phyloP scores from a whole-genome alignment of 495 filamentous ascomycete genomes.

The Penicillium mononematosum region DNA sequence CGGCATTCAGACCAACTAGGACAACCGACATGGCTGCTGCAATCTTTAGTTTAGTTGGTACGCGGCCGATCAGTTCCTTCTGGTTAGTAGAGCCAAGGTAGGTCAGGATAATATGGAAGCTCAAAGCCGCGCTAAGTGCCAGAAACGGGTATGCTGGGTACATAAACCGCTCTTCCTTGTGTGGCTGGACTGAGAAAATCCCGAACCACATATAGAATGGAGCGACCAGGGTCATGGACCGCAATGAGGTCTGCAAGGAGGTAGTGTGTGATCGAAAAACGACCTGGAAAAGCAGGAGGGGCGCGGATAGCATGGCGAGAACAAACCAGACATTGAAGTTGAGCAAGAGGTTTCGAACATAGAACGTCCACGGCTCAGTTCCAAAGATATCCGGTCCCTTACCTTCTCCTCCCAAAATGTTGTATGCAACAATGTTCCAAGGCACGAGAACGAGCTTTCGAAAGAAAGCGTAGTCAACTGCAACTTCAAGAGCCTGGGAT shows the following conservation, averaged over 20 bases:
- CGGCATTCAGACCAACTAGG: constrained; percentile 57
- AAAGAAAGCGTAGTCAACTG: constrained; percentile 79
- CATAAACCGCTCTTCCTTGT: constrained; percentile 99
- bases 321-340: constrained; percentile 97
- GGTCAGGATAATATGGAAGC: constrained; percentile 73
- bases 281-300: constrained; percentile 55
- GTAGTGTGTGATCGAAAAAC: constrained; percentile 40
- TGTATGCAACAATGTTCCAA: constrained; percentile 94
- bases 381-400: constrained; percentile 92
- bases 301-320: constrained; percentile 72
- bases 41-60: constrained; percentile 70
- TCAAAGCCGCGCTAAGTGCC: constrained; percentile 85
- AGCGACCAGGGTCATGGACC: constrained; percentile 70
- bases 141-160: constrained; percentile 93
- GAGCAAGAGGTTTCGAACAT: constrained; percentile 82
- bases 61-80: constrained; percentile 59
- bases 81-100: constrained; percentile 69
- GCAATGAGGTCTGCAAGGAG: constrained; percentile 52
- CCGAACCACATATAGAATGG: constrained; percentile 95
- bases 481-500: constrained; percentile 55
- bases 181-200: constrained; percentile 88
- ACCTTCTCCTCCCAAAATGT: constrained; percentile 76
- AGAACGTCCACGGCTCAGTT: constrained; percentile 96
- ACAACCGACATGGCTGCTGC: constrained; percentile 55
- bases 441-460: constrained; percentile 72